Evolutionary conservation across 2,329 filamentous ascomycete species (phyloP), one percentile per base, ranked within the genome.

Genomic region (Fusarium coicis): DNA sequence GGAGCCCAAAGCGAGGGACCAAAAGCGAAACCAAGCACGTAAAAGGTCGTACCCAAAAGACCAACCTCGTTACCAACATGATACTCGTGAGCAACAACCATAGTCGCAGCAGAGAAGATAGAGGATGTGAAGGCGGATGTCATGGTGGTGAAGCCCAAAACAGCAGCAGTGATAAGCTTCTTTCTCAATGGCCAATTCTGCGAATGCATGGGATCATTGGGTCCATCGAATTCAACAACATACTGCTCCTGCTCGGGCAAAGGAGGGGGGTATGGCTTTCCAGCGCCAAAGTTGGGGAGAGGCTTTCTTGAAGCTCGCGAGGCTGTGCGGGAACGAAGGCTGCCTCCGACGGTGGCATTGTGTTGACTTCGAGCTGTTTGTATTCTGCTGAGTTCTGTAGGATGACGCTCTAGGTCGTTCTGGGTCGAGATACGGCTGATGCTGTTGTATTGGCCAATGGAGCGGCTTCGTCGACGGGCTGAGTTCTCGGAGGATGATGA

Each of bases 181-280:
- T 93, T 95, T 79, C 84, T 89, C 60, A 93, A 78, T 0, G 93
- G 87, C 95, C 95, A 97, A 80, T 97, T 97, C 83, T 96, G 93
- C 2, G 94, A 92, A 81, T 97, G 94, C 68, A 95, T 79, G 5
- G 94, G 94, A 77, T 97, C 95, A 72, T 95, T 87, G 3, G 90
- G 92, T 0, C 94, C 95, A 75, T 95, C 92, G 78, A 97, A 97
- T 81, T 94, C 93, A 47, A 95, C 93, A 1, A 95, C 92, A 78
- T 95, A 96, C 72, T 93, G 90, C 76, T 95, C 93, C 75, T 88
- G 86, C 19, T 91, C 89, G 4, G 93, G 92, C 46, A 95, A 80
- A 1, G 84, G 85, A 7, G 93, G 93, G 7, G 93, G 93, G 76
- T 90, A 94, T 1, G 90, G 86, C 82, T 94, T 95, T n/a, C 91